A percentile compares a stretch with the other conserved stretches of the same genome.
phyloP scores from a whole-genome alignment of 305 asterid genomes.

The Solanum hybrid region DNA sequence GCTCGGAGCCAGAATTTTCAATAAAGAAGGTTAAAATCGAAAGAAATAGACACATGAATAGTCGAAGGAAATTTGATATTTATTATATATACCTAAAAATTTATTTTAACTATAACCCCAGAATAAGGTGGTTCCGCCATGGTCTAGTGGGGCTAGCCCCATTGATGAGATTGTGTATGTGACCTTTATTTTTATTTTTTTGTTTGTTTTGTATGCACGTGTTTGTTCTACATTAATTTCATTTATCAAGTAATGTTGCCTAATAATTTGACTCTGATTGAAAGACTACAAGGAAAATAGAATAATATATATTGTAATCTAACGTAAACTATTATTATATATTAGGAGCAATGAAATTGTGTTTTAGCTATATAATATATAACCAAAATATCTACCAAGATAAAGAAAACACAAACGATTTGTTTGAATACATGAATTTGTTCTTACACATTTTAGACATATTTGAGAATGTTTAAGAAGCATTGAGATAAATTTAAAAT shows the following conservation, averaged over 20 bases:
- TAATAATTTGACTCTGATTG: background rate
- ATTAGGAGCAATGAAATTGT: background rate
- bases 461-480: background rate
- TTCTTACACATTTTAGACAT: background rate
- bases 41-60: too few relatives aligned
- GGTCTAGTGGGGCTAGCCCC: background rate
- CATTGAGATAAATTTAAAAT: background rate
- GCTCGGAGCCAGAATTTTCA: fast-evolving
- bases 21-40: fast-evolving
- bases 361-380: too few relatives aligned
- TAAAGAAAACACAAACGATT: background rate
- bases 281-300: background rate
- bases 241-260: background rate
- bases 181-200: background rate
- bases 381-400: background rate
- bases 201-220: background rate
- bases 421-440: background rate
- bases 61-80: fast-evolving
- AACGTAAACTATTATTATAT: background rate
- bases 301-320: background rate
- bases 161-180: constrained; percentile 2
- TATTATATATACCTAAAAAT: too few relatives aligned
- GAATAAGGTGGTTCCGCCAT: too few relatives aligned
- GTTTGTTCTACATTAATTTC: background rate
- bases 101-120: too few relatives aligned